Evolutionary conservation across 179 eudicot genomes (phyloP).

Genomic region (Beta corolliflora): DNA sequence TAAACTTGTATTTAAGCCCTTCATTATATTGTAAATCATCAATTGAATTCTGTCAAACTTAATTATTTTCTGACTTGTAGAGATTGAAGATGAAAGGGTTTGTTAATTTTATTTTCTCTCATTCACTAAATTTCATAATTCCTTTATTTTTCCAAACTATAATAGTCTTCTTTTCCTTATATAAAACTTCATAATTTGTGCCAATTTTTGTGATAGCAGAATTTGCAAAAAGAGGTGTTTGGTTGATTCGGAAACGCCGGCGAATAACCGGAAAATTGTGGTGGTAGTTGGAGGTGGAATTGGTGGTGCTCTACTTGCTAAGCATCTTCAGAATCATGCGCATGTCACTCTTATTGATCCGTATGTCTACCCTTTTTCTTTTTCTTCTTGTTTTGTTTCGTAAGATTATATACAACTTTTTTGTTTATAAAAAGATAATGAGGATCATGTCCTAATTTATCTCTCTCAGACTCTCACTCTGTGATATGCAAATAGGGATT

Average conservation of each 20-base stretch:
- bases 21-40: too few species aligned
- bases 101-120: too few species aligned
- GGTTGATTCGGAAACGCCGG: conserved; percentile 1
- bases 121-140: too few species aligned
- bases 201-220: background rate
- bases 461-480: too few species aligned
- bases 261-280: conserved; percentile 38
- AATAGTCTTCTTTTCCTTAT: background rate
- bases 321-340: conserved; percentile 52
- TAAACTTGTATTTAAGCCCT: too few species aligned
- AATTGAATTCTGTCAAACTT: too few species aligned
- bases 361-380: conserved; percentile 35
- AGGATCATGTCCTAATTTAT: too few species aligned
- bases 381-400: background rate
- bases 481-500: too few species aligned
- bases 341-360: conserved; percentile 61
- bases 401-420: background rate
- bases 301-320: conserved; percentile 60
- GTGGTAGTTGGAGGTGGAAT: conserved; percentile 76
- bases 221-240: background rate
- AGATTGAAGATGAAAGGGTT: too few species aligned
- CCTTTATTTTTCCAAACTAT: background rate
- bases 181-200: too few species aligned
- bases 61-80: too few species aligned
- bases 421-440: too few species aligned